Conservation (phyloP, 1,284 basidiomycete genomes). For the Pyrrhoderma noxium region DNA sequence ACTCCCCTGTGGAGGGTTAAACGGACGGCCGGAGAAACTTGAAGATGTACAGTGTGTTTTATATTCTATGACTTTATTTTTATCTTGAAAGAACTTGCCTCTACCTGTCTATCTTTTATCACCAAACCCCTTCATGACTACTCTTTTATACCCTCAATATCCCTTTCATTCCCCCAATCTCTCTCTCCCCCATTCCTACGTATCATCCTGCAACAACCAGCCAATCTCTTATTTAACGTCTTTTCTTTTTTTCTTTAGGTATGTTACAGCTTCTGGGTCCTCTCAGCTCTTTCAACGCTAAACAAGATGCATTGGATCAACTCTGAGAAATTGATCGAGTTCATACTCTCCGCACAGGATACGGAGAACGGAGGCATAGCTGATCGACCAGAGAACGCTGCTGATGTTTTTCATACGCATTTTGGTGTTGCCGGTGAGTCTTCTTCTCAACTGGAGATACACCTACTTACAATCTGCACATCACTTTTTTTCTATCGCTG, state of each 20-base stretch:
- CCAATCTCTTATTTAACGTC: too few relatives aligned
- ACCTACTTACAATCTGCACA: not conserved
- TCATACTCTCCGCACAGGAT: conserved; percentile 93
- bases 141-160: not conserved
- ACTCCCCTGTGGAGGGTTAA: conserved; percentile 87
- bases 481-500: not conserved
- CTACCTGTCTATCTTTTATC: too few relatives aligned
- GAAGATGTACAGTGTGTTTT: conserved; percentile 66
- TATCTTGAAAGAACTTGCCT: not conserved
- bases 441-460: not conserved
- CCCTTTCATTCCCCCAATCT: conserved; percentile 2
- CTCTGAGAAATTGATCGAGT: conserved; percentile 66
- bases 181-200: too few relatives aligned
- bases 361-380: conserved; percentile 88
- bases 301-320: conserved; percentile 88
- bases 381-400: conserved; percentile 89
- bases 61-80: not conserved
- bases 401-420: conserved; percentile 92
- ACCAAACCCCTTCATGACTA: too few relatives aligned
- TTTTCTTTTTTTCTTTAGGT: conserved; percentile 47
- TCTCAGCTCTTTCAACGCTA: conserved; percentile 83
- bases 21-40: conserved; percentile 95
- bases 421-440: conserved; percentile 86
- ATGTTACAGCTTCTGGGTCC: conserved; percentile 97
- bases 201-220: too few relatives aligned